Evolutionary conservation across 2,329 filamentous ascomycete genomes (phyloP), one percentile per base, ranked within the genome.

Genomic region (Aspergillus eucalypticola): DNA sequence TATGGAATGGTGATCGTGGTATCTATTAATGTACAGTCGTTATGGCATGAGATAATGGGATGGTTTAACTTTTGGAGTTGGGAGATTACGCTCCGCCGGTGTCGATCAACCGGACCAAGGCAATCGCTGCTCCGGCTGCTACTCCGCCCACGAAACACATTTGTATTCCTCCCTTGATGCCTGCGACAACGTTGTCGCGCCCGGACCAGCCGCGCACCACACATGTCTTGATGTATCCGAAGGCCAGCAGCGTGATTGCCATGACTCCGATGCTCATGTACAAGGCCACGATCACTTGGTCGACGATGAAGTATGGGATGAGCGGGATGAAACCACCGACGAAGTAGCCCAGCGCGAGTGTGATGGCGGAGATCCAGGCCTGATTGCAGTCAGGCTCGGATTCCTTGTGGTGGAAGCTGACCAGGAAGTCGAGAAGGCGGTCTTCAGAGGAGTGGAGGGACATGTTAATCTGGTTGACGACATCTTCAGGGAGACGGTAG

Each of bases 261-360:
- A 79, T 79, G 8, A 79, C 74, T 1, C 69, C 75, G 58, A 78
- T 75, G 58, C 76, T 78, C 65, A 68, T 76, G 59, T 83, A 80
- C 54, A 92, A 76, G 7, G 82, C 83, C 15, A 72, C 62, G 35
- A 75, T 68, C 5, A 84, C 78, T 25, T 77, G 69, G 5, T 78
- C 62, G 17, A 82, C 77, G 57, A 88, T 79, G 64, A 91, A 87
- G 75, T 91, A 91, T 0, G 89, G 89, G 44, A 89, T 75, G 67
- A 91, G 81, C 13, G 89, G 88, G n/a, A 91, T 83, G 56, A 90
- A 79, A 0, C 89, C 89, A 19, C 89, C 89, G 21, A 90, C 73
- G 55, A 91, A 87, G 72, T 91, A 91, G 38, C 87, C 87, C 15
- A 86, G 68, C 0, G 88, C 86, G 67, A 91, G 88, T 8, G 86